Evolutionary conservation across 805 yeast species (phyloP).

Genomic region (Nakazawaea ernobii): DNA sequence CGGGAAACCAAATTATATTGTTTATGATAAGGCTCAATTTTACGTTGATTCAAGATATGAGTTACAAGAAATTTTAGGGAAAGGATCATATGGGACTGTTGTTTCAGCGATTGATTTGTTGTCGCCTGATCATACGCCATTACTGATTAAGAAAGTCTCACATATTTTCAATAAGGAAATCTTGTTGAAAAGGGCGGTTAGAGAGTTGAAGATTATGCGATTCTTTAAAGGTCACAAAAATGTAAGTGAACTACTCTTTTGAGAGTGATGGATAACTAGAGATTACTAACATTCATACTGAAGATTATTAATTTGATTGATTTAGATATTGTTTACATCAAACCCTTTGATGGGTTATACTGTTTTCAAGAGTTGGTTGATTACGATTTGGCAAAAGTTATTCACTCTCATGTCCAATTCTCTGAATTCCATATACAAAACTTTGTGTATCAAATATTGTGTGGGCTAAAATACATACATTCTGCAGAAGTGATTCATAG

Average conservation of each 20-base stretch:
- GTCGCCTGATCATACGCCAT: conserved; percentile 27
- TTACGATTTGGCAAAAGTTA: conserved; percentile 75
- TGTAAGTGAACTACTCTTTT: conserved; percentile 22
- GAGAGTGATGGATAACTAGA: not conserved
- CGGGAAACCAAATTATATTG: conserved; percentile 17
- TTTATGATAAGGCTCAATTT: conserved; percentile 52
- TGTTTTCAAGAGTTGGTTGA: conserved; percentile 85
- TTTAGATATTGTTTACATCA: conserved; percentile 57
- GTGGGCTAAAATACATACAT: conserved; percentile 86
- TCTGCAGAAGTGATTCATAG: conserved; percentile 90
- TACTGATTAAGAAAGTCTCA: conserved; percentile 81
- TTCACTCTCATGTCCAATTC: conserved; percentile 68
- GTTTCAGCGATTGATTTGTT: conserved; percentile 64
- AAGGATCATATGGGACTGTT: conserved; percentile 84
- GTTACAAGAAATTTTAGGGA: conserved; percentile 57
- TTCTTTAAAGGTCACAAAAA: conserved; percentile 84
- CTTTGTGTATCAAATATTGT: conserved; percentile 73
- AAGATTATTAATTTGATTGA: conserved; percentile 68
- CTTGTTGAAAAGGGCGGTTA: conserved; percentile 68
- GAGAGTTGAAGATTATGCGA: conserved; percentile 78
- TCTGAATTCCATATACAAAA: conserved; percentile 79
- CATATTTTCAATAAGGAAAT: conserved; percentile 63
- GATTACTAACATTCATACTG: conserved; percentile 26
- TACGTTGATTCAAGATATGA: conserved; percentile 57
- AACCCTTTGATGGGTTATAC: conserved; percentile 81